A percentile compares a stretch with the other conserved stretches of the same genome.
Evolutionary conservation across 148 eudicot genomes (phyloP).

Genomic region (Amaranthus palmeri): DNA sequence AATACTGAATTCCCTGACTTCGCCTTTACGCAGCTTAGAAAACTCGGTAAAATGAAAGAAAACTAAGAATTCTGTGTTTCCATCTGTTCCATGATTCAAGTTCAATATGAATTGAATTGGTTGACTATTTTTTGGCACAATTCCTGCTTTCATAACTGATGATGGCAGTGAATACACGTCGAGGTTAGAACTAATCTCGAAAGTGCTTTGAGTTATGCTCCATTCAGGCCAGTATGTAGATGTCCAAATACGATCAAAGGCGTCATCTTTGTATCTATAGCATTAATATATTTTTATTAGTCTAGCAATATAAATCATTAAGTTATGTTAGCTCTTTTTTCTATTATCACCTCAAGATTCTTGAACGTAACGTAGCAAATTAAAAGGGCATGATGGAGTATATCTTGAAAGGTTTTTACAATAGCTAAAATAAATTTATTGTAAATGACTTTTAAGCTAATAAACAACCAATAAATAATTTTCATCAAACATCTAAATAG

Average conservation of each 20-base stretch:
- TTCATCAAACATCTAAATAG: too few species aligned
- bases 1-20: constrained; percentile 33
- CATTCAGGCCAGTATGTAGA: not conserved
- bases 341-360: too few species aligned
- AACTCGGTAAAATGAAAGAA: constrained; percentile 45
- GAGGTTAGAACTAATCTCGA: not conserved
- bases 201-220: not conserved
- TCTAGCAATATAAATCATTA: too few species aligned
- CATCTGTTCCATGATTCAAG: not conserved
- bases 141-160: constrained; percentile 30
- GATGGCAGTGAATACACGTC: constrained; percentile 14
- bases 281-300: too few species aligned
- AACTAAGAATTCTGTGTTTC: constrained; percentile 9
- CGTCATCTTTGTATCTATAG: constrained; percentile 36
- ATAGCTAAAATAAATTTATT: too few species aligned
- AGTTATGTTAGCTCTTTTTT: too few species aligned
- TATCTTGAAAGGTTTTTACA: too few species aligned
- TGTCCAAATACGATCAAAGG: constrained; percentile 38
- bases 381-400: too few species aligned
- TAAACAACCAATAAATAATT: too few species aligned
- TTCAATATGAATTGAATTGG: not conserved
- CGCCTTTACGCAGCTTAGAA: constrained; percentile 4
- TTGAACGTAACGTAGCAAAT: too few species aligned
- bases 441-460: too few species aligned
- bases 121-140: not conserved